Percentiles rank a stretch among this genome's conserved stretches.
Evolutionary conservation across 495 filamentous ascomycete species (phyloP).

Genomic region (Podospora anserina): DNA sequence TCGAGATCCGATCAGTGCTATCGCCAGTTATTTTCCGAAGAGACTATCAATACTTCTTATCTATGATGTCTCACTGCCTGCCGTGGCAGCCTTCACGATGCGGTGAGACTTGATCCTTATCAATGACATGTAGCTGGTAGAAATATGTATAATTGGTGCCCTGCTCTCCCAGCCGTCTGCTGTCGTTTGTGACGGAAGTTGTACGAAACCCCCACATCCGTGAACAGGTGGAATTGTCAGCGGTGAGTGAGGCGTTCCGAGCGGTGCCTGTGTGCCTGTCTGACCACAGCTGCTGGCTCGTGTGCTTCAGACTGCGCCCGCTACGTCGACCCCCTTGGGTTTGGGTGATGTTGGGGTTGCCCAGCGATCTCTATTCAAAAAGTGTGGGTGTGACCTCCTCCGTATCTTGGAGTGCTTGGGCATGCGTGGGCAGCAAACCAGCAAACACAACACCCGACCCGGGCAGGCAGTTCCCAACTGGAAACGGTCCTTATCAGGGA

Average conservation of each 20-base stretch:
- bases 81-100: background rate
- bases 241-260: background rate
- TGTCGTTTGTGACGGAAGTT: background rate
- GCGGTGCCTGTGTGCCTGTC: background rate
- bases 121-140: background rate
- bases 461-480: constrained; percentile 1
- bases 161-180: background rate
- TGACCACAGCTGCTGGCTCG: background rate
- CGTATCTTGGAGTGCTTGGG: background rate
- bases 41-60: background rate
- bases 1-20: background rate
- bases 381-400: constrained; percentile 4
- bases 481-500: constrained; percentile 11
- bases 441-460: too few species aligned
- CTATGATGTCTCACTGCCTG: constrained; percentile 4
- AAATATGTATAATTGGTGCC: background rate
- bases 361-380: background rate
- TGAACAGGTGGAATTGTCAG: background rate
- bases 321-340: background rate
- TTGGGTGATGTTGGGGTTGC: background rate
- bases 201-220: background rate
- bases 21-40: background rate
- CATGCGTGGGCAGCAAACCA: background rate
- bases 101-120: constrained; percentile 1
- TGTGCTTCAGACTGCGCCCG: background rate